phyloP scores from a whole-genome alignment of 2,329 filamentous ascomycete species.

The Ilyonectria destructans region DNA sequence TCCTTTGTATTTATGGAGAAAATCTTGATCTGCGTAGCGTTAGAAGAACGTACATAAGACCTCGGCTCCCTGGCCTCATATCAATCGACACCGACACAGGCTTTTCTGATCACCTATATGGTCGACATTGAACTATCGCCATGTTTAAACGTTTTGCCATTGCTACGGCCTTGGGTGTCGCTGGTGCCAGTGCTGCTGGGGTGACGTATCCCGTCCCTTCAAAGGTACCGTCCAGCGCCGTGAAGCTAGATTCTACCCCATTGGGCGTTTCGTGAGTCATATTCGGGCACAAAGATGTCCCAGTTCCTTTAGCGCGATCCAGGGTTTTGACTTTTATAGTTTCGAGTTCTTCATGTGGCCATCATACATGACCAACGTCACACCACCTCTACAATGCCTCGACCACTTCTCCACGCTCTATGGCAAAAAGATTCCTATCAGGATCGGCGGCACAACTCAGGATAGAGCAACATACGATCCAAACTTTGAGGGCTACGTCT shows the following conservation, averaged over 20 bases:
- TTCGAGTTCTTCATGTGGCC: neutral
- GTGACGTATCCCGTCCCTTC: neutral
- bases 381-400: neutral
- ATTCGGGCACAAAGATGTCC: too few relatives aligned
- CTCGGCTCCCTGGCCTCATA: too few relatives aligned
- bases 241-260: neutral
- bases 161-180: too few relatives aligned
- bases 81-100: too few relatives aligned
- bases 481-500: constrained; percentile 14
- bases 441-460: constrained; percentile 23
- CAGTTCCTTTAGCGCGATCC: neutral
- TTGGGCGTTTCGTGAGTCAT: neutral
- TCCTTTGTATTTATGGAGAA: too few relatives aligned
- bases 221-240: neutral
- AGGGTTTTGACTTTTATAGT: neutral
- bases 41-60: too few relatives aligned
- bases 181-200: too few relatives aligned
- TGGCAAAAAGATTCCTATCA: constrained; percentile 7
- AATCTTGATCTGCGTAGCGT: too few relatives aligned
- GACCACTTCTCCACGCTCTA: constrained; percentile 11
- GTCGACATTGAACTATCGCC: too few relatives aligned
- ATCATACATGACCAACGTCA: constrained; percentile 1
- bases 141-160: too few relatives aligned
- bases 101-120: too few relatives aligned
- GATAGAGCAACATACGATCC: constrained; percentile 18